A percentile compares a stretch with the other conserved stretches of the same genome.
Evolutionary conservation across 192 early-diverging fungal species (phyloP).

Genomic region (Gaertneriomyces semiglobifer): DNA sequence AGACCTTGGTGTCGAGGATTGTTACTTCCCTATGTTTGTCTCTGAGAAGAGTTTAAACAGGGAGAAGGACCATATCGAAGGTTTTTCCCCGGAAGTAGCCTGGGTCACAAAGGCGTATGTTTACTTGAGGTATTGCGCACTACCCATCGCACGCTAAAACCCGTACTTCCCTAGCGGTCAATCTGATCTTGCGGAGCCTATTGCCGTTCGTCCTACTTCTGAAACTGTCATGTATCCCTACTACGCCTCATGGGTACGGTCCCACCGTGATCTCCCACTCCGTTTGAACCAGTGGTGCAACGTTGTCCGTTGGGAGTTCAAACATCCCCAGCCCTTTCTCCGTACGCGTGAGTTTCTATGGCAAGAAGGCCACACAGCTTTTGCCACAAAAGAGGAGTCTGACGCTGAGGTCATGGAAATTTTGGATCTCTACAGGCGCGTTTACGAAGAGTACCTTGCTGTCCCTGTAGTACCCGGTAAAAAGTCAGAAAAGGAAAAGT

Average conservation of each 20-base stretch:
- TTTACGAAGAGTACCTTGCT: conserved; percentile 96
- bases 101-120: conserved; percentile 93
- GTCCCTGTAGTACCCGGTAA: conserved; percentile 93
- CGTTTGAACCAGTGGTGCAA: conserved; percentile 99
- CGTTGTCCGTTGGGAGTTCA: conserved; percentile 99
- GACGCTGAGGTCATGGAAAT: conserved; percentile 84
- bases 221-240: conserved; percentile 99
- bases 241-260: conserved; percentile 97
- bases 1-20: conserved; percentile 90
- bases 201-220: conserved; percentile 98
- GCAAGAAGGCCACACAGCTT: conserved; percentile 99
- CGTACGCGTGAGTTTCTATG: conserved; percentile 99
- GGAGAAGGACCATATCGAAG: conserved; percentile 99
- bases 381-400: conserved; percentile 84
- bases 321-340: conserved; percentile 98
- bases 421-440: conserved; percentile 89
- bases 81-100: conserved; percentile 99
- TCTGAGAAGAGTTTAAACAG: conserved; percentile 78
- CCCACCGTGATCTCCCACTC: conserved; percentile 94
- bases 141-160: background rate
- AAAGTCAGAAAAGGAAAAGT: conserved; percentile 99
- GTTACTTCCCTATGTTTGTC: conserved; percentile 99
- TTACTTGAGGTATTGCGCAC: background rate
- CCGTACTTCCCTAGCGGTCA: conserved; percentile 50
- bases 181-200: conserved; percentile 89